These are phyloP conservation scores for Linum lewisii DNA, from an alignment of 345 rosid species.

Conservation along the genomic window DNA sequence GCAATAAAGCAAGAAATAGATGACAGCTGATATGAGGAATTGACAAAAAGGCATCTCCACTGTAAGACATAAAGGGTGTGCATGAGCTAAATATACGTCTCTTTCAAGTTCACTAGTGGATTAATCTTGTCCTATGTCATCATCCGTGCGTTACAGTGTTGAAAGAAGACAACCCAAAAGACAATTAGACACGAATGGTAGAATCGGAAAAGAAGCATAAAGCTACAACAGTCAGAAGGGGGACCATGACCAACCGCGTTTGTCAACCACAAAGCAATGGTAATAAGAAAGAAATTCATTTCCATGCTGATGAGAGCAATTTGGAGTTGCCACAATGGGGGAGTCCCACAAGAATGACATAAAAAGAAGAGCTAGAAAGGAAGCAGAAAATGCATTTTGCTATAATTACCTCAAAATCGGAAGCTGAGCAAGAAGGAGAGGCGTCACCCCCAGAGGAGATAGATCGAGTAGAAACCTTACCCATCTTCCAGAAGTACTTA, in stretches of 20 bases:
- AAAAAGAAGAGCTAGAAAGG: background rate
- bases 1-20: background rate
- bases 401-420: conserved; percentile 15
- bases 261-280: no score
- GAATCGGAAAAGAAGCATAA: background rate
- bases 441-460: conserved; percentile 16
- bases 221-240: background rate
- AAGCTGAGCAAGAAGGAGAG: conserved; percentile 12
- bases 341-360: background rate
- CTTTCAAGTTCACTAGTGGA: no score
- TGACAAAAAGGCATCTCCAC: background rate
- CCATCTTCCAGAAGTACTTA: conserved; percentile 16
- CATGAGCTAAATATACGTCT: background rate
- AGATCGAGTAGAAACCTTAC: conserved; percentile 15
- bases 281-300: background rate
- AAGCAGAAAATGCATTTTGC: background rate
- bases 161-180: background rate
- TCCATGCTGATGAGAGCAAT: background rate
- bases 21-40: background rate
- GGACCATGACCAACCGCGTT: background rate
- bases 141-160: background rate
- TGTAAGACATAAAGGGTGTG: background rate
- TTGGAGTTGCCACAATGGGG: background rate
- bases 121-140: background rate
- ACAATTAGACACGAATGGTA: background rate